These are phyloP conservation scores for Ophiostoma fasciatum DNA, from an alignment of 2,329 filamentous ascomycete genomes.

Conservation along the genomic window DNA sequence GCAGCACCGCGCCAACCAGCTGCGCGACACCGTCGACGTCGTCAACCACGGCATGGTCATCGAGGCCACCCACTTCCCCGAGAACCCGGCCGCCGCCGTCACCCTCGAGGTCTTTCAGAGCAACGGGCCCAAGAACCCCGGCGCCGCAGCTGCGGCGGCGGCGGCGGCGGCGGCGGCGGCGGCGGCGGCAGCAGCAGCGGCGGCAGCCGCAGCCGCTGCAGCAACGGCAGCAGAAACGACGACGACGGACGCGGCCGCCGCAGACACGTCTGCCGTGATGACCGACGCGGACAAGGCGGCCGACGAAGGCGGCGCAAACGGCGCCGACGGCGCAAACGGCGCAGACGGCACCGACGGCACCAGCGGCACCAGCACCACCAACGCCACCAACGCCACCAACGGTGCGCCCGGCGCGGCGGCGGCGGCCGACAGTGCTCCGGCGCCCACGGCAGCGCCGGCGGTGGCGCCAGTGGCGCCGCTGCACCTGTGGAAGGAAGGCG, in stretches of 20 bases:
- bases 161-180: constrained; percentile 5
- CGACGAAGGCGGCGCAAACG: no score
- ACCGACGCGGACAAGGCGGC: no score
- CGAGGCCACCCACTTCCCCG: constrained; percentile 44
- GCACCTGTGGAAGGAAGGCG: constrained; percentile 11
- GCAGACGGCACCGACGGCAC: constrained; percentile 13
- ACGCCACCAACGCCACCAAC: neutral
- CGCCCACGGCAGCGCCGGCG: constrained; percentile 12
- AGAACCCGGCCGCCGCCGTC: constrained; percentile 20
- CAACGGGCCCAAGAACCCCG: constrained; percentile 14
- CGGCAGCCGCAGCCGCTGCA: constrained; percentile 13
- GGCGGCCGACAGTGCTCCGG: neutral
- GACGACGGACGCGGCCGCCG: constrained; percentile 7
- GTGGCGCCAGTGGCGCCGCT: constrained; percentile 18
- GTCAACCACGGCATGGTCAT: constrained; percentile 34
- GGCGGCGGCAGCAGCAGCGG: neutral
- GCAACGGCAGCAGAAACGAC: constrained; percentile 16
- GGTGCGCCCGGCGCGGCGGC: neutral
- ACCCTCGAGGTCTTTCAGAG: constrained; percentile 29
- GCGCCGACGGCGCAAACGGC: no score
- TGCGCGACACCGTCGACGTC: constrained; percentile 36
- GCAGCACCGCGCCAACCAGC: constrained; percentile 40
- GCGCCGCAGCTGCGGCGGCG: constrained; percentile 9
- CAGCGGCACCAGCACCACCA: constrained; percentile 1
- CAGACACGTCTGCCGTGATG: no score